Base-by-base conservation (phyloP, 2,329 filamentous ascomycete species). In the Ophiostoma fasciatum region DNA sequence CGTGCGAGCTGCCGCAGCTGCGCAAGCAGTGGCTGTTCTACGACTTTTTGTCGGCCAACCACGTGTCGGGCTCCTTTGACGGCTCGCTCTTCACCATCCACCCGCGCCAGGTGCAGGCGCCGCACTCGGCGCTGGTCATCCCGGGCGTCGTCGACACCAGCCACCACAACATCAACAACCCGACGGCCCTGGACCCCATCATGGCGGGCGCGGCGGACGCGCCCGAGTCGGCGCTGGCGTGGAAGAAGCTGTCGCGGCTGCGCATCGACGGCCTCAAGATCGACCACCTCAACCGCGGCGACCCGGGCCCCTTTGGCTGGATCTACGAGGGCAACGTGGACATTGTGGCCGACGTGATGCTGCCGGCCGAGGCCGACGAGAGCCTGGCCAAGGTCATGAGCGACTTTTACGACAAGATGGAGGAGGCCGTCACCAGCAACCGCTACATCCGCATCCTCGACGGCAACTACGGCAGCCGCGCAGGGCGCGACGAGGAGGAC, bases 1-100 rank as follows among this genome's bases (percentile, higher is more conserved):
- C 84, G 7, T 94, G 88, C 55, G 88, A 96, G 51, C 69, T 98
- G 27, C 88, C 90, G 2, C 81, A 90, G 49, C 62, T 98, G 31
- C 74, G 90, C 35, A 96, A 94, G 52, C 88, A 93, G 50, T 98
- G 85, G 82, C 67, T 98, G 0, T 94, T 96, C 55, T 98, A 98
- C 61, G 90, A 98, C 55, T 92, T 98, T 47, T 61, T 98, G 20
- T 90, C 82, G 1, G 90, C 90, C 14, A 94, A 83, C 51, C 88
- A 90, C 56, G 93, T 96, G 74, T 94, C 84, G 11, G 90, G 90
- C 2, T 90, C 85, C 1, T 94, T 82, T 48, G 90, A 98, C 51
- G 84, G 90, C 37, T 96, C 90, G 0, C 67, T 98, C 3, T 98
- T 98, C 55, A 96, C 87, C 0, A 94, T 98, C 31, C 90, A 98